These are phyloP conservation scores for Trichoderma polysporum DNA, from an alignment of 2,329 filamentous ascomycete species.

Conservation along the genomic window DNA sequence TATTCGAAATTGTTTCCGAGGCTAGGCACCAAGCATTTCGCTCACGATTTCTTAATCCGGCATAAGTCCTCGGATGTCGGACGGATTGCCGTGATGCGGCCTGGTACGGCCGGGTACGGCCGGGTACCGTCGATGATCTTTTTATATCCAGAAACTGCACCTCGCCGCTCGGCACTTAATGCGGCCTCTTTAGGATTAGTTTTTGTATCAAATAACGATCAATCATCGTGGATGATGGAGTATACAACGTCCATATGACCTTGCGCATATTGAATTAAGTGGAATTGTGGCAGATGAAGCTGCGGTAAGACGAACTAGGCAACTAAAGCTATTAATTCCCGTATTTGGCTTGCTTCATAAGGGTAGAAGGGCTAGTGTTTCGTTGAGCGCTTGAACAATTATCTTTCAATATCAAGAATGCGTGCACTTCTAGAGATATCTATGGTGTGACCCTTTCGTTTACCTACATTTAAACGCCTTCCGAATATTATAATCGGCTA, in stretches of 20 bases:
- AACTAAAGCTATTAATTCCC: neutral
- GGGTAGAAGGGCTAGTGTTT: neutral
- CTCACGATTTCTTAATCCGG: neutral
- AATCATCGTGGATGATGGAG: neutral
- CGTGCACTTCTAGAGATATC: neutral
- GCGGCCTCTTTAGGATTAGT: no score
- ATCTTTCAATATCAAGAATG: neutral
- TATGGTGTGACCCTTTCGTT: neutral
- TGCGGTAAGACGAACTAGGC: neutral
- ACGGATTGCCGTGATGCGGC: neutral
- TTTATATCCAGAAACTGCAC: neutral
- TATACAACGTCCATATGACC: neutral
- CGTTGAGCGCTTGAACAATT: neutral
- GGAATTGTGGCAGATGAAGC: no score
- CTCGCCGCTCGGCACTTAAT: neutral
- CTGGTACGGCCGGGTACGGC: no score
- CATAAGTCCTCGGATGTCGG: neutral
- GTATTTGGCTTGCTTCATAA: neutral
- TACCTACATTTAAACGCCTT: neutral
- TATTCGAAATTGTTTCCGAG: neutral
- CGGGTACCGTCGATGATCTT: neutral
- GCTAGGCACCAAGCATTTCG: neutral
- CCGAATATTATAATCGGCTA: neutral
- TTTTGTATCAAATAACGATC: neutral
- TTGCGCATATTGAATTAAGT: no score